phyloP scores from a whole-genome alignment of 2,329 filamentous ascomycete species.

The Cladosporium sp. region DNA sequence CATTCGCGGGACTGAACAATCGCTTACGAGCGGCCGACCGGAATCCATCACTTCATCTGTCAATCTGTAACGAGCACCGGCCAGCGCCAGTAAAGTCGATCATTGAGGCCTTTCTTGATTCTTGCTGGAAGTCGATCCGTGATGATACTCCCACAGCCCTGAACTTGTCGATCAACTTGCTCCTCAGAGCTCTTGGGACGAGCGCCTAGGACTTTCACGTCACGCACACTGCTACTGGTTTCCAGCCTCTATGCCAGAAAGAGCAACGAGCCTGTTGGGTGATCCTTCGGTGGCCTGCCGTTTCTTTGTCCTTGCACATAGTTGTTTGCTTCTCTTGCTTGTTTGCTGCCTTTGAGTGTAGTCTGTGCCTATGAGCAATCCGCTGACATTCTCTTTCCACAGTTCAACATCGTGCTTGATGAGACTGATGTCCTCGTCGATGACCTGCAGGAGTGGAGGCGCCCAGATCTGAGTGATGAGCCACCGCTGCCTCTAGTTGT shows the following conservation, averaged over 20 bases:
- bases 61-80: too few relatives aligned
- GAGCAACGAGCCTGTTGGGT: neutral
- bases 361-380: neutral
- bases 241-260: neutral
- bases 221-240: neutral
- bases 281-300: neutral
- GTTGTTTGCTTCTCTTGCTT: neutral
- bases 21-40: too few relatives aligned
- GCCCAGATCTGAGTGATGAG: constrained; percentile 67
- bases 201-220: too few relatives aligned
- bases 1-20: too few relatives aligned
- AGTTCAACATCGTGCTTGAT: constrained; percentile 95
- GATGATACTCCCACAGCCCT: too few relatives aligned
- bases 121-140: too few relatives aligned
- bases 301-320: neutral
- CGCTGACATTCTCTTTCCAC: constrained; percentile 11
- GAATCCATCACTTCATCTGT: too few relatives aligned
- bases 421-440: constrained; percentile 84
- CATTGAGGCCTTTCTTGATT: too few relatives aligned
- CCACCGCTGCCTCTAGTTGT: constrained; percentile 79
- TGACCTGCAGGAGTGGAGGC: constrained; percentile 75
- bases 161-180: too few relatives aligned
- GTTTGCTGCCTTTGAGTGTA: constrained; percentile 5
- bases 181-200: too few relatives aligned
- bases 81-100: too few relatives aligned